Percentiles rank a stretch among this genome's conserved stretches.
Conservation (phyloP, 108 stramenopile genomes). For the Phaeodactylum tricornutum region DNA sequence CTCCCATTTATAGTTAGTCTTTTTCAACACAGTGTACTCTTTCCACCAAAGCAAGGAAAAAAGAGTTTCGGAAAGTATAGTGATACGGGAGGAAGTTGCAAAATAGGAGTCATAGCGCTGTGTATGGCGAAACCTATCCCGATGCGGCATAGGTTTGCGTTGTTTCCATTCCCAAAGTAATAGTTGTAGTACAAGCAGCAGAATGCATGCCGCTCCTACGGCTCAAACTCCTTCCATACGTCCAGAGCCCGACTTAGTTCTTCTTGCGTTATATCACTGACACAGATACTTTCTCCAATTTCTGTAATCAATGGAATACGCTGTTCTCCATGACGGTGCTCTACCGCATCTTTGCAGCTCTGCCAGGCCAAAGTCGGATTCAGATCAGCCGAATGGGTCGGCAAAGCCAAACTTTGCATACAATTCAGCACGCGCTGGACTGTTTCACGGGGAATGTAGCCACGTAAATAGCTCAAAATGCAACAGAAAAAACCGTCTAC, state of each 20-base stretch:
- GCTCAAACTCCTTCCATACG: constrained; percentile 45
- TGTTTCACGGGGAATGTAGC: constrained; percentile 70
- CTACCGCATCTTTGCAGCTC: constrained; percentile 88
- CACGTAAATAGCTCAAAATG: constrained; percentile 76
- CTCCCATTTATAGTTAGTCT: too few species aligned
- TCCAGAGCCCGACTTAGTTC: constrained; percentile 80
- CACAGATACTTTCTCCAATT: constrained; percentile 85
- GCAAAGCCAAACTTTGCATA: constrained; percentile 75
- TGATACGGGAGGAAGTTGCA: too few species aligned
- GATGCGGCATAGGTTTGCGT: too few species aligned
- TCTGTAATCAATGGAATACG: constrained; percentile 87
- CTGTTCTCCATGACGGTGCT: constrained; percentile 91
- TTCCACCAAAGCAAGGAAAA: too few species aligned
- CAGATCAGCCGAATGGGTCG: constrained; percentile 64
- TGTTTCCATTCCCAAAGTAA: too few species aligned
- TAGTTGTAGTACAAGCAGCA: too few species aligned
- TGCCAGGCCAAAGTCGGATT: constrained; percentile 76
- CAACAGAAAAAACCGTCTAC: constrained; percentile 94
- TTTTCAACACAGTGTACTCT: too few species aligned
- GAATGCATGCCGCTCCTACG: too few species aligned
- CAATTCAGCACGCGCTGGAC: constrained; percentile 75
- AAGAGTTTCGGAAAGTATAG: too few species aligned
- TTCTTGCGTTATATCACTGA: constrained; percentile 84
- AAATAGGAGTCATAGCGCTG: too few species aligned
- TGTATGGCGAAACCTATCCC: too few species aligned